Percentiles rank a stretch among this genome's conserved stretches.
Evolutionary conservation across 805 yeast genomes (phyloP).

Genomic region (Pichia eremophila): DNA sequence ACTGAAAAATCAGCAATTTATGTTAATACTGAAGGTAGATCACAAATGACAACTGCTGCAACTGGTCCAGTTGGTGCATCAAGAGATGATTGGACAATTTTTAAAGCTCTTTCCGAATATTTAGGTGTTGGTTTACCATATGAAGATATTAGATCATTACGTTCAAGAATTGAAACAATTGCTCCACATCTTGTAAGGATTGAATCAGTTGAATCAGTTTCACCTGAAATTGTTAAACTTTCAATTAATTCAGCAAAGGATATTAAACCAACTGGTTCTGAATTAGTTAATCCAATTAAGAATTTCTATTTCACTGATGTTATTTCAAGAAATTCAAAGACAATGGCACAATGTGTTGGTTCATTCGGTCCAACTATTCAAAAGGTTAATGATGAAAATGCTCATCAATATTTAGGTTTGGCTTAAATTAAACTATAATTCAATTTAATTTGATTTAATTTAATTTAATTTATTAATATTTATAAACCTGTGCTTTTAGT

Average conservation of each 20-base stretch:
- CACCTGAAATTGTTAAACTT: conserved; percentile 44
- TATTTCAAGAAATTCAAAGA: conserved; percentile 77
- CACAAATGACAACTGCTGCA: conserved; percentile 79
- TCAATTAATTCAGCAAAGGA: conserved; percentile 40
- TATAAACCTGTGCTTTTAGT: not conserved
- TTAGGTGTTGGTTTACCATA: conserved; percentile 64
- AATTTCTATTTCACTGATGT: conserved; percentile 87
- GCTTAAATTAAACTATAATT: conserved; percentile 14
- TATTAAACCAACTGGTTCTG: conserved; percentile 30
- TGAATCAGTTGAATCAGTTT: conserved; percentile 63
- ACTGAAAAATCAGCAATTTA: conserved; percentile 80
- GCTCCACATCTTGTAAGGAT: conserved; percentile 76
- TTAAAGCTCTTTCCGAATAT: conserved; percentile 76
- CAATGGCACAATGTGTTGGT: conserved; percentile 81
- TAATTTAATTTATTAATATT: not conserved
- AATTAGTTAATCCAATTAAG: conserved; percentile 60
- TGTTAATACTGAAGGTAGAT: conserved; percentile 86
- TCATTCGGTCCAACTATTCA: conserved; percentile 61
- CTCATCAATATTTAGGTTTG: conserved; percentile 25
- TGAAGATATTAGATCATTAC: conserved; percentile 59
- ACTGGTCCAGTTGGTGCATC: conserved; percentile 83
- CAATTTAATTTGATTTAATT: too few relatives aligned
- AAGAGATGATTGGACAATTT: conserved; percentile 85
- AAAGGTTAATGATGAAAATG: conserved; percentile 41
- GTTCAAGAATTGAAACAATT: conserved; percentile 60